Base-by-base conservation (phyloP, 1,284 basidiomycete species). In the Psilocybe mexicana region DNA sequence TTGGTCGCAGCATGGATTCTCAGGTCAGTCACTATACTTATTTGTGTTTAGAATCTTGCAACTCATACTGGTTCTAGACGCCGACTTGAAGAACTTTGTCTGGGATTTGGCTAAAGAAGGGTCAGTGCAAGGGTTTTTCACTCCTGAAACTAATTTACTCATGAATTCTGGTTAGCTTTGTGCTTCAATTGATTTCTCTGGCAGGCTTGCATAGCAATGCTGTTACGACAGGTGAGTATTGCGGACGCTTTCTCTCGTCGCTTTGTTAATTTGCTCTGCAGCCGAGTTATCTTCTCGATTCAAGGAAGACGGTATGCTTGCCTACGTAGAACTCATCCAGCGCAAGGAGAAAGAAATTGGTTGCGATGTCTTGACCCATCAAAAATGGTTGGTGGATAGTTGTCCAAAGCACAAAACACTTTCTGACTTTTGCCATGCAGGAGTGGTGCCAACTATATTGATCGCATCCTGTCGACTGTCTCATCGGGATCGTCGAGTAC, bases 81-180 rank as follows among this genome's bases (percentile, higher is more conserved):
- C 79, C 5, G 87, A 88, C 61, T 74, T 97, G 70, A 92, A 91
- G 80, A 86, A 83, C 74, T 96, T 96, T 71, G 80, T 95, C 36
- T 95, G 93, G 93, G 92, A 96, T 57, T 82, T 97, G 48, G 94
- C 84, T 30, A 94, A 94, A 75, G 92, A 94, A 76, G 93, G 93
- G 84, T 91, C 72, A 64, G 76, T 52, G 11, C 25, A 6, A 48
- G 52, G 18, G 14, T 45, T 12, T 25, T 38, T 52, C 10, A 44
- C 26, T 18, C 12, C 14, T 25, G 12, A 44, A 24, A 8, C 55
- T 43, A n/a, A 42, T 11, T 35, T 26, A 35, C 26, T 50, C 18
- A 44, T 18, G 33, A 23, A 25, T 43, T 45, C 28, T 43, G 14
- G 24, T 23, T 42, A 90, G 90, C 49, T 94, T 94, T 68, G 86